phyloP scores from a whole-genome alignment of 208 protist species.

The Vickermania ingenoplastis region DNA sequence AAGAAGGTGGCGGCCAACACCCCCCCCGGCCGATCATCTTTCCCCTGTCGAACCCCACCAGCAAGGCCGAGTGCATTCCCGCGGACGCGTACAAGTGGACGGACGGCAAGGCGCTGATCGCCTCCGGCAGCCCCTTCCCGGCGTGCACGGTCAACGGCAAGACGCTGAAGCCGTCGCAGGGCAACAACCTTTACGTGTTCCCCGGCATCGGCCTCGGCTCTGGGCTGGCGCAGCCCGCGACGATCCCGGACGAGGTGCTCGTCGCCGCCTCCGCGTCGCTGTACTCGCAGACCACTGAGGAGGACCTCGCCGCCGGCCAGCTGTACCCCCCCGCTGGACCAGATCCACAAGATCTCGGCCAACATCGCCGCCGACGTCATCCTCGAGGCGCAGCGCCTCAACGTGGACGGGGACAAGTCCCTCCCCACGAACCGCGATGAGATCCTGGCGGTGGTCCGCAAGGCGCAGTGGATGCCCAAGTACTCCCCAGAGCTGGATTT shows the following conservation, averaged over 20 bases:
- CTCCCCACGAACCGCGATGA: conserved; percentile 36
- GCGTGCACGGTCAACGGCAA: conserved; percentile 79
- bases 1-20: conserved; percentile 59
- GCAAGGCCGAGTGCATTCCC: conserved; percentile 86
- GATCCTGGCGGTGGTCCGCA: conserved; percentile 31
- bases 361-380: conserved; percentile 64
- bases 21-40: conserved; percentile 94
- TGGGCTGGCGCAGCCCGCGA: conserved; percentile 39
- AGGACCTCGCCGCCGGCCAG: conserved; percentile 30
- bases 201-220: conserved; percentile 92
- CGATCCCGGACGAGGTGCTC: conserved; percentile 88
- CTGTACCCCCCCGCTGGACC: conserved; percentile 63
- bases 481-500: conserved; percentile 40
- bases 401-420: conserved; percentile 34
- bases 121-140: conserved; percentile 93
- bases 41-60: conserved; percentile 92
- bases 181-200: conserved; percentile 97
- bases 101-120: conserved; percentile 91
- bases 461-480: conserved; percentile 53
- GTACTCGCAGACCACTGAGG: conserved; percentile 33
- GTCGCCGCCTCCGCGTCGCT: conserved; percentile 72
- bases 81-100: conserved; percentile 91
- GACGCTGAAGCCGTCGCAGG: conserved; percentile 84
- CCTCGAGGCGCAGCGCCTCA: conserved; percentile 49
- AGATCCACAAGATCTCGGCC: conserved; percentile 72